Evolutionary conservation across 306 rosid species (phyloP), one percentile per base, ranked within the genome.

Genomic region (Dalbergia cochinchinensis): DNA sequence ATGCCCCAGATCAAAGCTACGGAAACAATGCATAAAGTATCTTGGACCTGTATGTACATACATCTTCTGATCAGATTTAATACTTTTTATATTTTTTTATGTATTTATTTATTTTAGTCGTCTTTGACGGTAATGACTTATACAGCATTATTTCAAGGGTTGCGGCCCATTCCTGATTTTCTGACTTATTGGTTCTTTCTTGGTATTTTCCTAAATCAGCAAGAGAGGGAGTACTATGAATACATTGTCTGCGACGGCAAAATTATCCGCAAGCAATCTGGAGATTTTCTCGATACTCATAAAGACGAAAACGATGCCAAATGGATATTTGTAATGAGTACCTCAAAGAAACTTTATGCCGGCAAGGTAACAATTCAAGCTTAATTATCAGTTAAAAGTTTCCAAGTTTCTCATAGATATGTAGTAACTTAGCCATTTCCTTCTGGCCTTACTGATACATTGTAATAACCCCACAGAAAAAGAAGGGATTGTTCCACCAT

Each of bases 261-360:
- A 69, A 72, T 95, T 34, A 62, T 89, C 74, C 87, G 85, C 89
- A 84, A 83, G 39, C 89, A 77, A 75, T 87, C 96, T 47, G 89
- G 93, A 59, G 86, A 86, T 65, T 79, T 87, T 51, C 92, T 95
- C 71, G 78, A 91, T 61, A 90, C 99, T 4, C 79, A 76, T 9
- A 51, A 71, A 12, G 92, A 71, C 41, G 72, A 87, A 16, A 69
- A 79, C 78, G 67, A 53, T 69, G 87, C 88, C 18, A 95, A 93
- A 87, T 95, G 94, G 92, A 95, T 95, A 83, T 95, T 95, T 26
- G 97, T 95, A 13, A 91, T 95, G 99, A 89, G 98, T 85, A 88
- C 99, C 59, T 62, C 88, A 58, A 93, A 91, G 94, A 90, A 85
- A 83, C 94, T 95, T 14, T 93, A 95, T 83, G 98, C 92, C 34